phyloP scores from a whole-genome alignment of 345 rosid species.

The Citrus hindsii region DNA sequence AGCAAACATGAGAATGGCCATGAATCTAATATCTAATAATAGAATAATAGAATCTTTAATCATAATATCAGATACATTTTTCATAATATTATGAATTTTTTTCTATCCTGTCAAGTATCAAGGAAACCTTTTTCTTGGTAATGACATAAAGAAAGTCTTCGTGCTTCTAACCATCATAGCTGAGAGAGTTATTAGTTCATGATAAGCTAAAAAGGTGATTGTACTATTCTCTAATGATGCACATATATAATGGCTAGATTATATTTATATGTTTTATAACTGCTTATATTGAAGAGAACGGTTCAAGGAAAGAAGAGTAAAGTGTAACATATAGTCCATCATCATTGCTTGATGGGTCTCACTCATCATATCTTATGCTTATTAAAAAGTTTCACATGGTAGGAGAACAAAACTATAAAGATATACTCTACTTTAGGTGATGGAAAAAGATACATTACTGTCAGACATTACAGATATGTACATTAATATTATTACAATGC shows the following conservation, averaged over 20 bases:
- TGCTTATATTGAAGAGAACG: not conserved
- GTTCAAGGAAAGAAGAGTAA: conserved; percentile 8
- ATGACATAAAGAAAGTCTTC: conserved; percentile 21
- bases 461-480: not conserved
- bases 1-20: not conserved
- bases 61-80: not conserved
- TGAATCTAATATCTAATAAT: not conserved
- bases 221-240: conserved; percentile 5
- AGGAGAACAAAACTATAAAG: conserved; percentile 18
- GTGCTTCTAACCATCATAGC: conserved; percentile 12
- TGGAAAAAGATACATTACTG: conserved; percentile 14
- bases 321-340: not conserved
- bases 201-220: conserved; percentile 11
- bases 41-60: conserved; percentile 2
- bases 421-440: conserved; percentile 27
- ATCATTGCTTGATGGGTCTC: conserved; percentile 22
- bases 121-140: conserved; percentile 25
- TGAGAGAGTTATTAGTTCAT: conserved; percentile 10
- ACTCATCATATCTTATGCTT: not conserved
- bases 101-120: conserved; percentile 9
- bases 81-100: not conserved
- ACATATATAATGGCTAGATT: not conserved
- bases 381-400: conserved; percentile 27
- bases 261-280: not conserved
- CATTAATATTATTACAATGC: not conserved